Evolutionary conservation across 2,329 filamentous ascomycete genomes (phyloP).

Genomic region (Aureobasidium uvarum): DNA sequence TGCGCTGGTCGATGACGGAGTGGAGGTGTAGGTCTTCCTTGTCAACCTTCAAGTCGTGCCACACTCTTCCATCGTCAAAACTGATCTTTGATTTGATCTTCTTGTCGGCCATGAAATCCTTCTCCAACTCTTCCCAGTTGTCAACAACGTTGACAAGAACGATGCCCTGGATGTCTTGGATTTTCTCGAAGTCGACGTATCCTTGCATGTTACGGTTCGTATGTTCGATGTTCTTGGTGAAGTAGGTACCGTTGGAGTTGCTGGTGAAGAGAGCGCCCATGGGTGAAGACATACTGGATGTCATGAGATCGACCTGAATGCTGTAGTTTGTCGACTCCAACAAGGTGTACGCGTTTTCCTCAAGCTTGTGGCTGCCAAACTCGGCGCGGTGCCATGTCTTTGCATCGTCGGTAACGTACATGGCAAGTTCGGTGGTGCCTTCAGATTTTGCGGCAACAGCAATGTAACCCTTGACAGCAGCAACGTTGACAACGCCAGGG

Average conservation of each 20-base stretch:
- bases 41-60: slow-evolving; percentile 65
- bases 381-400: slow-evolving; percentile 86
- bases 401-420: slow-evolving; percentile 85
- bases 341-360: slow-evolving; percentile 85
- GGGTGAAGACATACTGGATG: slow-evolving; percentile 59
- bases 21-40: slow-evolving; percentile 74
- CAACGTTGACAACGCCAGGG: slow-evolving; percentile 76
- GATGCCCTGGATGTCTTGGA: slow-evolving; percentile 86
- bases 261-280: slow-evolving; percentile 93
- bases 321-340: slow-evolving; percentile 97
- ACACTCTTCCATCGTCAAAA: slow-evolving; percentile 91
- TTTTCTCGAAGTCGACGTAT: slow-evolving; percentile 92
- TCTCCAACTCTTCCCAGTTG: slow-evolving; percentile 74
- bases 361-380: slow-evolving; percentile 80
- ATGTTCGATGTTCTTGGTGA: slow-evolving; percentile 85
- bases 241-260: slow-evolving; percentile 96
- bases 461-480: slow-evolving; percentile 80
- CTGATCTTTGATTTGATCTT: slow-evolving; percentile 79
- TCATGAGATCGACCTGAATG: slow-evolving; percentile 93
- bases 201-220: slow-evolving; percentile 78
- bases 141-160: slow-evolving; percentile 86
- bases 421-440: slow-evolving; percentile 82
- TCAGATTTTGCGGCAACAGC: slow-evolving; percentile 77
- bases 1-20: slow-evolving; percentile 81
- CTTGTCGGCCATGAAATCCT: slow-evolving; percentile 53